These are phyloP conservation scores for Blastomyces silverae DNA, from an alignment of 2,329 filamentous ascomycete species.

Conservation along the genomic window DNA sequence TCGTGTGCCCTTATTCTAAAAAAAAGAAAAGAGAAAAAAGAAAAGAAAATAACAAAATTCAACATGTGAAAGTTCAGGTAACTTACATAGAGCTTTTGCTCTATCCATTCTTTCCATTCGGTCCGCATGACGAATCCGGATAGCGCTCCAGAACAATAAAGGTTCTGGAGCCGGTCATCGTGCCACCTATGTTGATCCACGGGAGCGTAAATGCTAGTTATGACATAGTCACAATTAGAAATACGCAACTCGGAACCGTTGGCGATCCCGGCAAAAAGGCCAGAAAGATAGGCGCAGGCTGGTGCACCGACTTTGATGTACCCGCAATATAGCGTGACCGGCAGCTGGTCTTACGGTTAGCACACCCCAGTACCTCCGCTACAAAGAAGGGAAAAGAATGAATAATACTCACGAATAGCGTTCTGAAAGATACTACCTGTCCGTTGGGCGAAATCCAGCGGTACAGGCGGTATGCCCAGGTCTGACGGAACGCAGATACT, in stretches of 20 bases:
- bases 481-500: neutral
- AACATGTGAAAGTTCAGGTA: neutral
- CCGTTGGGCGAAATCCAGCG: neutral
- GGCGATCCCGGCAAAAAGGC: constrained; percentile 5
- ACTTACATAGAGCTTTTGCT: constrained; percentile 11
- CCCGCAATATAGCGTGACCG: neutral
- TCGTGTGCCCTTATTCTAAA: neutral
- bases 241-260: neutral
- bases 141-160: constrained; percentile 11
- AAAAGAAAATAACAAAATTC: neutral
- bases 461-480: neutral
- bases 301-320: constrained; percentile 2
- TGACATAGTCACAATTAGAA: constrained; percentile 4
- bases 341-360: neutral
- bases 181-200: neutral
- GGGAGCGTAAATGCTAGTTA: neutral
- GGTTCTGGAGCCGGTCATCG: constrained; percentile 1
- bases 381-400: neutral
- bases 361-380: neutral
- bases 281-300: constrained; percentile 7
- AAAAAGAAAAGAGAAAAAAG: too few species aligned
- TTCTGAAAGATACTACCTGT: neutral
- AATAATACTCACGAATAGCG: neutral
- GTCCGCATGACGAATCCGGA: constrained; percentile 4
- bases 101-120: constrained; percentile 5